Percentiles rank a stretch among this genome's conserved stretches.
phyloP scores from a whole-genome alignment of 2,329 filamentous ascomycete genomes.

The Pseudogymnoascus sp. region DNA sequence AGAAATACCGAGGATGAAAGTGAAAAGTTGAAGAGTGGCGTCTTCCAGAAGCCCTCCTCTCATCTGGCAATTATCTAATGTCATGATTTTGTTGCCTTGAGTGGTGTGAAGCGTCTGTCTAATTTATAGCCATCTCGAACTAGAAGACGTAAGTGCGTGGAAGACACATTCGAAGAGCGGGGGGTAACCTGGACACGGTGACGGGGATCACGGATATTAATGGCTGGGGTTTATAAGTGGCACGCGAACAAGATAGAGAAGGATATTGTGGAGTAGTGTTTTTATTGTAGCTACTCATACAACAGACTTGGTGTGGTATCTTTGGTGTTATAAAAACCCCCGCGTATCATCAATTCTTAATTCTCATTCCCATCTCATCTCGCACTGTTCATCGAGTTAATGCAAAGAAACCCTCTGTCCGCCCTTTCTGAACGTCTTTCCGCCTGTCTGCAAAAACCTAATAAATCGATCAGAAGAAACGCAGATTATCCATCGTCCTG shows the following conservation, averaged over 20 bases:
- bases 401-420: not conserved
- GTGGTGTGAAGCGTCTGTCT: too few relatives aligned
- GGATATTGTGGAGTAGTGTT: not conserved
- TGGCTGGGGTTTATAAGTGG: not conserved
- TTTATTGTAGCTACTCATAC: not conserved
- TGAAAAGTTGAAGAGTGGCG: too few relatives aligned
- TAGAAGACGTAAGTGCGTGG: too few relatives aligned
- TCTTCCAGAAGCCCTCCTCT: too few relatives aligned
- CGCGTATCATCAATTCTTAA: not conserved
- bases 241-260: not conserved
- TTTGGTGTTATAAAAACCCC: not conserved
- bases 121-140: too few relatives aligned
- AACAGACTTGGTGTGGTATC: not conserved
- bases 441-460: not conserved
- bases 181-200: too few relatives aligned
- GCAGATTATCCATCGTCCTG: not conserved
- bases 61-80: too few relatives aligned
- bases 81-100: too few relatives aligned
- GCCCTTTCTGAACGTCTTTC: not conserved
- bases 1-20: too few relatives aligned
- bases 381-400: not conserved
- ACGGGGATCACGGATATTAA: too few relatives aligned
- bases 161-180: too few relatives aligned
- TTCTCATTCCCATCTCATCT: not conserved
- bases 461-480: not conserved